Evolutionary conservation across 2,329 filamentous ascomycete genomes (phyloP).

Genomic region (Pseudogymnoascus sp.): DNA sequence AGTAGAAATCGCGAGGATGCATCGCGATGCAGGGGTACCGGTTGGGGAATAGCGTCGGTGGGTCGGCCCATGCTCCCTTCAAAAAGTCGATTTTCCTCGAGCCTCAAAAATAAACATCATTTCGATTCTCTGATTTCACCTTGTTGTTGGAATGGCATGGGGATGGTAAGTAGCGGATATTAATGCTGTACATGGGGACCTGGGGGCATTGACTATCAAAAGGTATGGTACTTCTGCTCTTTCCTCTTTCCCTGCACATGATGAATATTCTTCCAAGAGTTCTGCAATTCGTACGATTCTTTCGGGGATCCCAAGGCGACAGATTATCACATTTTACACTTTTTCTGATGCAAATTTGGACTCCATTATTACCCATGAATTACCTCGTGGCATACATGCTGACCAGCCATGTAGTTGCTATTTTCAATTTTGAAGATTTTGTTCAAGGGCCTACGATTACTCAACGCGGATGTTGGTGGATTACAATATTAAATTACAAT

Average conservation of each 20-base stretch:
- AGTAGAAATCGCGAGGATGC: constrained; percentile 3
- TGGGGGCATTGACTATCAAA: background rate
- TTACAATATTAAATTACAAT: background rate
- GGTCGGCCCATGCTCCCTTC: constrained; percentile 3
- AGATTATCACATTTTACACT: constrained; percentile 24
- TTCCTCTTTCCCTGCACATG: constrained; percentile 12
- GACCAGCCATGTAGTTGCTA: background rate
- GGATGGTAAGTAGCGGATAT: background rate
- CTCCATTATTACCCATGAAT: background rate
- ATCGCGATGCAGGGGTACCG: constrained; percentile 2
- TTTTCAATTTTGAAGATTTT: too few species aligned
- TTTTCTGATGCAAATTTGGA: constrained; percentile 19
- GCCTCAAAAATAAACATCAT: background rate
- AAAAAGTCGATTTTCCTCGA: constrained; percentile 6
- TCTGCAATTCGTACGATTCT: constrained; percentile 27
- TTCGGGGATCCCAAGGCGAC: constrained; percentile 20
- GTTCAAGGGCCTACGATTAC: background rate
- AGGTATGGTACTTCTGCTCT: background rate
- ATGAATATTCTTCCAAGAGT: constrained; percentile 24
- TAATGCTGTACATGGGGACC: background rate
- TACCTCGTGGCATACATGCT: background rate
- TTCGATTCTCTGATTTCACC: background rate
- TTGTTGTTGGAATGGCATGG: background rate
- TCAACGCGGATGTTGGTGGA: background rate
- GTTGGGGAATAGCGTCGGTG: constrained; percentile 1